Percentiles rank a stretch among this genome's conserved stretches.
phyloP scores from a whole-genome alignment of 371 early-diverging fungal species.

The Syncephalis plumigaleata region DNA sequence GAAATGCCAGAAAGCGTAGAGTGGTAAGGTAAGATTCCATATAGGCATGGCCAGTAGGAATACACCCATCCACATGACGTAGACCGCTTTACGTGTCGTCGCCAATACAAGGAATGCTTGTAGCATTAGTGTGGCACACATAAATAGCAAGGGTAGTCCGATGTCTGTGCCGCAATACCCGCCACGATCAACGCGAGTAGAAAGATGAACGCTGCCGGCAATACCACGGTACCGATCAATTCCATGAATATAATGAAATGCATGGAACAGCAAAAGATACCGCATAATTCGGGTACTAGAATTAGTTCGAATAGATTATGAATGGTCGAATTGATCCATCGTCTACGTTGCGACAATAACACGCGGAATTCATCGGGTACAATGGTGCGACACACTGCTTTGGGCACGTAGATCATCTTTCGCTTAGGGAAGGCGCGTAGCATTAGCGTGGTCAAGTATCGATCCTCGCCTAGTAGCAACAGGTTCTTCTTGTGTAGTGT shows the following conservation, averaged over 20 bases:
- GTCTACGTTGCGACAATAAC: conserved; percentile 84
- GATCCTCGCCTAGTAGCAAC: conserved; percentile 95
- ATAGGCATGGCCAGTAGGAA: conserved; percentile 87
- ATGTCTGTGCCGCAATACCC: conserved; percentile 27
- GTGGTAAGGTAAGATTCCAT: conserved; percentile 91
- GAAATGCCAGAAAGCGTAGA: conserved; percentile 97
- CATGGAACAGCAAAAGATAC: conserved; percentile 96
- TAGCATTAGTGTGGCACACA: conserved; percentile 67
- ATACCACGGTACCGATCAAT: conserved; percentile 85
- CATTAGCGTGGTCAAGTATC: conserved; percentile 97
- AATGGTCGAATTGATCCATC: conserved; percentile 98
- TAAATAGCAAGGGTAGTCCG: conserved; percentile 47
- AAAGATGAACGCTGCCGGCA: conserved; percentile 82
- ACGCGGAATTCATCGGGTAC: conserved; percentile 85
- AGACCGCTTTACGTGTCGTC: conserved; percentile 66
- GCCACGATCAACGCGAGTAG: conserved; percentile 25
- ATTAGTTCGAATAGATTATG: conserved; percentile 92
- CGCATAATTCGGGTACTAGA: conserved; percentile 83
- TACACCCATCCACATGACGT: conserved; percentile 90
- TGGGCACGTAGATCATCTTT: conserved; percentile 88
- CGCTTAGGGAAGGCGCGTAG: conserved; percentile 87
- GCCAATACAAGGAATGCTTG: conserved; percentile 79
- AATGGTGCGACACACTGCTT: conserved; percentile 84
- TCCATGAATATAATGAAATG: conserved; percentile 95
- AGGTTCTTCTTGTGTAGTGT: conserved; percentile 98